Evolutionary conservation across 306 rosid species (phyloP).

Genomic region (Dicorynia guianensis): DNA sequence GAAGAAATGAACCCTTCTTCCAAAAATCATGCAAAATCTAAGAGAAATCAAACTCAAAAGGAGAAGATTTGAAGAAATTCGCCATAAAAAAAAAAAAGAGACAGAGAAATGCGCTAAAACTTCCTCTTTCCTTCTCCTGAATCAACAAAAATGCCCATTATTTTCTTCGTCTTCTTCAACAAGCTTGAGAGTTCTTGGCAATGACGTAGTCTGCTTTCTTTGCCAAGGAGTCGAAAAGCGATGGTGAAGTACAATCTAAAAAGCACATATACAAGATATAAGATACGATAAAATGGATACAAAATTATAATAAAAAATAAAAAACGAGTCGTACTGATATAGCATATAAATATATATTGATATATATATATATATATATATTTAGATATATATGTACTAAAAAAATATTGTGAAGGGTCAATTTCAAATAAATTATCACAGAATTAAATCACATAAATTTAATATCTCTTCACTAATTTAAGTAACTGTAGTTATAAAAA

Average conservation of each 20-base stretch:
- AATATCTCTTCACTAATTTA: too few species aligned
- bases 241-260: conserved; percentile 1
- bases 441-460: too few species aligned
- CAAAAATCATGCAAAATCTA: not conserved
- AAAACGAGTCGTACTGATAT: too few species aligned
- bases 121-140: not conserved
- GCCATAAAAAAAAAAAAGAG: not conserved
- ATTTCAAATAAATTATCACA: too few species aligned
- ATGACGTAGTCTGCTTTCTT: not conserved
- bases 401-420: too few species aligned
- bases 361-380: too few species aligned
- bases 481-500: too few species aligned
- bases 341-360: too few species aligned
- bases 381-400: too few species aligned
- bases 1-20: conserved; percentile 16
- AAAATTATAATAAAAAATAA: too few species aligned
- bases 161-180: not conserved
- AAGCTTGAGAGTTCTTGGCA: conserved; percentile 16
- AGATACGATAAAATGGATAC: too few species aligned
- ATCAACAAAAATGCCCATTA: not conserved
- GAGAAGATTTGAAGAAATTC: conserved; percentile 28
- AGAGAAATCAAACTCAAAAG: not conserved
- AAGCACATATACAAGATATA: too few species aligned
- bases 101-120: not conserved
- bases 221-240: conserved; percentile 15